These are phyloP conservation scores for Aspergillus sp. DNA, from an alignment of 2,329 filamentous ascomycete species.

Conservation along the genomic window DNA sequence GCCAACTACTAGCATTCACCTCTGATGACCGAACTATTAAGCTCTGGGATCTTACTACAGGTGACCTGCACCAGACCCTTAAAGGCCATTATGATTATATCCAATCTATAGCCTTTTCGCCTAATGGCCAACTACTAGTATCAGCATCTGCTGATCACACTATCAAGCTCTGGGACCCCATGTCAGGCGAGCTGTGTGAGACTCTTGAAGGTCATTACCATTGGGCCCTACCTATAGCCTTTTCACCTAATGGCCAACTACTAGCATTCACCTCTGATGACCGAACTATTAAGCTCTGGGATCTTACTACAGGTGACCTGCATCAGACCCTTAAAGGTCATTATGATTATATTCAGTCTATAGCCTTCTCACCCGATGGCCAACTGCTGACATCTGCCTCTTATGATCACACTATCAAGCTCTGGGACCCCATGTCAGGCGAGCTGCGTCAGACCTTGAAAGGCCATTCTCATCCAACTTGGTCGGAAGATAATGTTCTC, in stretches of 20 bases:
- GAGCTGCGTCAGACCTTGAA: too few species aligned
- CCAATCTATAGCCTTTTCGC: neutral
- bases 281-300: neutral
- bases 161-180: neutral
- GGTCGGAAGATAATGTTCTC: too few species aligned
- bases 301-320: neutral
- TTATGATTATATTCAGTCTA: neutral
- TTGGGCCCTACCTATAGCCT: neutral
- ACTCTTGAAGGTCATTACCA: constrained; percentile 1
- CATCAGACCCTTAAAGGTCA: neutral
- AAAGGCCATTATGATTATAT: neutral
- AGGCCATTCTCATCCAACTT: too few species aligned
- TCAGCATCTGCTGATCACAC: neutral
- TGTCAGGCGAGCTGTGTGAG: too few species aligned
- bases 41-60: constrained; percentile 1
- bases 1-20: neutral
- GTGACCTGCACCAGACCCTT: neutral
- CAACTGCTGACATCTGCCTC: neutral
- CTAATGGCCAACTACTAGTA: neutral
- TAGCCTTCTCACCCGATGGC: neutral
- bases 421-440: neutral
- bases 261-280: neutral
- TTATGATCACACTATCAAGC: neutral
- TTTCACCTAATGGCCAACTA: neutral
- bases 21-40: neutral